Base-by-base conservation (phyloP, 2,329 filamentous ascomycete species). In the Xylaria sp. region DNA sequence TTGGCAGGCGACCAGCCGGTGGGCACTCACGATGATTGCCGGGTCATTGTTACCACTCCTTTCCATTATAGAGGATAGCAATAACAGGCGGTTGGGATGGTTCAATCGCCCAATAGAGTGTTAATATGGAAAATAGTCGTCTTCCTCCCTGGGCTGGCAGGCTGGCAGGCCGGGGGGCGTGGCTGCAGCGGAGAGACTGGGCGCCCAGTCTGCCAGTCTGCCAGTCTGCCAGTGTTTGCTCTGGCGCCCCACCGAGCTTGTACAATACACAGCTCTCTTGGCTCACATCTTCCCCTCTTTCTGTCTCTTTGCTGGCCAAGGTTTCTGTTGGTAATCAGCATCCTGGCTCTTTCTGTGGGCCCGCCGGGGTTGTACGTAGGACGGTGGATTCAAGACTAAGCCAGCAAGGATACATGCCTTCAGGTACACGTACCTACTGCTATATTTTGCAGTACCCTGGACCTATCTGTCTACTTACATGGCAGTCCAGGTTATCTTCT, bases 291-390 rank as follows among this genome's bases (percentile, higher is more conserved):
- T 61, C 64, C 65, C 64, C 65, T 64, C 57, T 64, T 63, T 62
- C 57, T 55, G 48, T 59, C 52, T 52, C 50, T 57, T 61, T 44
- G 57, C 58, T 59, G 46, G 61, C 55, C 60, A 59, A 63, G 58
- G 56, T 66, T 61, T 57, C 61, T 66, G 66, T 66, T 69, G 67
- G 63, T 65, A 62, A 66, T 66, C 64, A 60, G 52, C 44, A 66
- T 58, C 63, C 66, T 51, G 50, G 66, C 61, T 56, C 26, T 50
- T 39, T 45, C 51, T 38, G 59, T 62, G 59, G 59, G 45, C 47
- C 52, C 57, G 54, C 59, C 62, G 63, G 54, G 61, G 62, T 66
- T 62, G 45, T 59, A 62, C 58, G 52, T 48, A 61, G 60, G 61
- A 62, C 9, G 9, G 24, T 26, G 24, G 24, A 26, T 34, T 34